Evolutionary conservation across 2,329 filamentous ascomycete species (phyloP).

Genomic region (Aureobasidium melanogenum): DNA sequence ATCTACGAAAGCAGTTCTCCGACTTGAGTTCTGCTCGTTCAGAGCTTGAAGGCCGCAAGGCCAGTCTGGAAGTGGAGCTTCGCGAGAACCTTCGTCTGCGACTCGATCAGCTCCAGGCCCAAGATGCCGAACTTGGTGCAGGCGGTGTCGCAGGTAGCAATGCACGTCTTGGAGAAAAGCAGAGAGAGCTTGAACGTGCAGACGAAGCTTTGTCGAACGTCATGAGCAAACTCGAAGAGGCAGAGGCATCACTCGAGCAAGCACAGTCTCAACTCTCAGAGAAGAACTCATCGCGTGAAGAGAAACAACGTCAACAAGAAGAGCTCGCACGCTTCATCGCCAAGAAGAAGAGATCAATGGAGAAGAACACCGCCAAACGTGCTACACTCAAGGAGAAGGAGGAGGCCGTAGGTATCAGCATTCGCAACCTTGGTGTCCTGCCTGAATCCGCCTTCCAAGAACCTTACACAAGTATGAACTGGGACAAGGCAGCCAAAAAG

Average conservation of each 20-base stretch:
- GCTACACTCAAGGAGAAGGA: constrained; percentile 68
- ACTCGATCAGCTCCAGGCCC: constrained; percentile 74
- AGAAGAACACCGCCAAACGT: constrained; percentile 85
- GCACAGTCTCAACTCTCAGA: constrained; percentile 46
- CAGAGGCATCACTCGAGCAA: constrained; percentile 63
- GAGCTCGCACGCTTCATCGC: constrained; percentile 71
- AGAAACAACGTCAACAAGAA: constrained; percentile 63
- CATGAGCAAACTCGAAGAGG: constrained; percentile 60
- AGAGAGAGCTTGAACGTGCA: constrained; percentile 72
- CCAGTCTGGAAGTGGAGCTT: constrained; percentile 75
- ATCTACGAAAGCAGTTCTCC: constrained; percentile 67
- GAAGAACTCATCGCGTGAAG: constrained; percentile 49
- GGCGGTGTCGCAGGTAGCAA: constrained; percentile 39
- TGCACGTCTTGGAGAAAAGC: constrained; percentile 63
- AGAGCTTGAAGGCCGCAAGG: constrained; percentile 72
- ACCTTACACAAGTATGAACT: constrained; percentile 68
- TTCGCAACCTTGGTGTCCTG: constrained; percentile 84
- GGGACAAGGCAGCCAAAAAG: constrained; percentile 55
- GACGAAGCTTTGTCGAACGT: constrained; percentile 59
- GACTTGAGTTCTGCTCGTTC: constrained; percentile 64
- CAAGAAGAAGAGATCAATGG: constrained; percentile 79
- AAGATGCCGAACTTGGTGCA: constrained; percentile 57
- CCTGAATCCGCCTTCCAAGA: constrained; percentile 91
- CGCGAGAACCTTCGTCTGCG: constrained; percentile 82
- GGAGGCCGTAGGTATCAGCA: constrained; percentile 75